Evolutionary conservation across 2,329 filamentous ascomycete species (phyloP).

Genomic region (Chrysosporium keratinophilum): DNA sequence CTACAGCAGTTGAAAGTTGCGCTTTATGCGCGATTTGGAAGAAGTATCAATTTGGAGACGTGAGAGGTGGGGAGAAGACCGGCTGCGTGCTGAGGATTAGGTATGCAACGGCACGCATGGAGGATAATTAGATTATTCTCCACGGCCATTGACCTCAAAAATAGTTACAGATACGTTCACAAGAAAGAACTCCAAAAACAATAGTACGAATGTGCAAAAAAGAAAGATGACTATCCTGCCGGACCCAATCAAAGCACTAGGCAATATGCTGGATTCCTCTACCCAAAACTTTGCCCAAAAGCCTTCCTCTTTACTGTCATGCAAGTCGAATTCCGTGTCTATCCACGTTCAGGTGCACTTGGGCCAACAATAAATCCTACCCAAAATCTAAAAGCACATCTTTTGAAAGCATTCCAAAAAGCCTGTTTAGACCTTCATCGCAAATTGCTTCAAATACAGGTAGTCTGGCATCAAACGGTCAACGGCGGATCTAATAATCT

Average conservation of each 20-base stretch:
- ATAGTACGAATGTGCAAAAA: neutral
- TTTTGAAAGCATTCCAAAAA: neutral
- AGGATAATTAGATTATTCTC: neutral
- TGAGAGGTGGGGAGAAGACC: neutral
- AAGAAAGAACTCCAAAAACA: no score
- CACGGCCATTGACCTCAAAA: no score
- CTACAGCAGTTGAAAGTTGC: slow-evolving; percentile 85
- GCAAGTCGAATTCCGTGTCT: neutral
- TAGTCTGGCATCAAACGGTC: slow-evolving; percentile 51
- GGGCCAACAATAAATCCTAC: neutral
- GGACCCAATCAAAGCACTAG: no score
- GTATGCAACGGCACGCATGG: neutral
- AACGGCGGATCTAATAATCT: slow-evolving; percentile 49
- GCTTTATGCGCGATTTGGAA: slow-evolving; percentile 87
- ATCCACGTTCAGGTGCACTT: neutral
- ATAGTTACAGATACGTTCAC: no score
- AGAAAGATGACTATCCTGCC: no score
- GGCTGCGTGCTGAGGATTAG: neutral
- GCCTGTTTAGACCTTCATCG: slow-evolving; percentile 42
- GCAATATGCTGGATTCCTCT: no score
- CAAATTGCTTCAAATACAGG: slow-evolving; percentile 56
- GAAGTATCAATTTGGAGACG: slow-evolving; percentile 84
- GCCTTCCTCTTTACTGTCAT: no score
- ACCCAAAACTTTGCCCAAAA: no score
- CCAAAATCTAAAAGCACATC: neutral